phyloP scores from a whole-genome alignment of 2,329 filamentous ascomycete genomes.

The Sodiomyces alkalinus region DNA sequence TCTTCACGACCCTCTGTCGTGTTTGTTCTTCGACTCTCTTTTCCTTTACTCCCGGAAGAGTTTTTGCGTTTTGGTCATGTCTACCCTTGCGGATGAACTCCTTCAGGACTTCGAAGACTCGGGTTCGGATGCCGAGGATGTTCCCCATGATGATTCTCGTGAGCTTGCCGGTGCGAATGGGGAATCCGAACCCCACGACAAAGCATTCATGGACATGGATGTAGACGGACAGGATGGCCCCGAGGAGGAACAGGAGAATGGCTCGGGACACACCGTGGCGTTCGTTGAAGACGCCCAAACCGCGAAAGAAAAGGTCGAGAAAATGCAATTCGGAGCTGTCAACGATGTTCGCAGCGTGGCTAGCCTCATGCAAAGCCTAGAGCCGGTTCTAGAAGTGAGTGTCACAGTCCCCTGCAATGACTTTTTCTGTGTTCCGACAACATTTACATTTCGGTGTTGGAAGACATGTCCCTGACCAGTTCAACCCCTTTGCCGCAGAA shows the following conservation, averaged over 20 bases:
- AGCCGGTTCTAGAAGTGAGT: conserved; percentile 72
- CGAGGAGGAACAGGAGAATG: conserved; percentile 41
- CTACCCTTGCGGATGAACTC: conserved; percentile 82
- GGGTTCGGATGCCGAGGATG: conserved; percentile 55
- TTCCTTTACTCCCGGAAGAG: no score
- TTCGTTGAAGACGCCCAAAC: conserved; percentile 50
- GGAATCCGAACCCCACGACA: conserved; percentile 7
- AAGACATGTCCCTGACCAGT: conserved; percentile 53
- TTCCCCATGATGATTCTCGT: conserved; percentile 21
- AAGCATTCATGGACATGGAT: conserved; percentile 32
- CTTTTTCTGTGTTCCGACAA: conserved; percentile 13
- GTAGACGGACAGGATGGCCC: conserved; percentile 43
- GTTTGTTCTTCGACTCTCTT: no score
- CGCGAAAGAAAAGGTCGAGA: conserved; percentile 65
- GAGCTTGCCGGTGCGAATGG: conserved; percentile 18
- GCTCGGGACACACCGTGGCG: conserved; percentile 28
- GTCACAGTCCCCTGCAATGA: conserved; percentile 3
- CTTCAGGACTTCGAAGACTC: conserved; percentile 84
- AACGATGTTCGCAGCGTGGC: conserved; percentile 70
- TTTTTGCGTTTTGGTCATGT: conserved; percentile 52
- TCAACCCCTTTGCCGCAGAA: conserved; percentile 45
- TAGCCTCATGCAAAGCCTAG: conserved; percentile 64
- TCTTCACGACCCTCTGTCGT: no score
- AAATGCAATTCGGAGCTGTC: conserved; percentile 59
- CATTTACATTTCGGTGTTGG: conserved; percentile 47